A percentile compares a stretch with the other conserved stretches of the same genome.
Evolutionary conservation across 2,329 filamentous ascomycete species (phyloP).

Genomic region (Colletotrichum sansevieriae): DNA sequence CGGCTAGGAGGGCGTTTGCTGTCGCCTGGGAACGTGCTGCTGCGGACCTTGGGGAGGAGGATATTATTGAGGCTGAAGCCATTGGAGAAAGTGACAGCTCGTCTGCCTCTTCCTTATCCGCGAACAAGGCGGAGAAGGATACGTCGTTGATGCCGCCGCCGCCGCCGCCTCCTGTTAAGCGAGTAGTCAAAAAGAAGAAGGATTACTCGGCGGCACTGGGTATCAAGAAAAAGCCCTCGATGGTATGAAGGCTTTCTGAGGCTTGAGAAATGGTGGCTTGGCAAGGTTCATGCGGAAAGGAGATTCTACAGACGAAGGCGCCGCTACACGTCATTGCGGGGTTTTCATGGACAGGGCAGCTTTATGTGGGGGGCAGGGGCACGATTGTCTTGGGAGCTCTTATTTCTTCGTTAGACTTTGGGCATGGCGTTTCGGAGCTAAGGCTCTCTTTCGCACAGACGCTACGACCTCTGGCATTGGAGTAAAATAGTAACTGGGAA

Average conservation of each 20-base stretch:
- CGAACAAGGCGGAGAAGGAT: slow-evolving; percentile 47
- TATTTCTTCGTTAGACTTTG: neutral
- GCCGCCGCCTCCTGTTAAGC: slow-evolving; percentile 77
- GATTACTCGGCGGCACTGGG: slow-evolving; percentile 80
- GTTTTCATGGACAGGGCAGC: neutral
- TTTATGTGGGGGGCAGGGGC: neutral
- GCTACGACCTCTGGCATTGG: slow-evolving; percentile 5
- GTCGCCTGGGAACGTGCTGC: slow-evolving; percentile 66
- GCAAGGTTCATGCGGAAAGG: neutral
- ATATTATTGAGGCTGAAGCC: slow-evolving; percentile 53
- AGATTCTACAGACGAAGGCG: no score
- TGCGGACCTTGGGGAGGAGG: slow-evolving; percentile 65
- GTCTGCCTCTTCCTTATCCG: slow-evolving; percentile 35
- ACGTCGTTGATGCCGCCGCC: slow-evolving; percentile 56
- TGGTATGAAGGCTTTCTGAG: slow-evolving; percentile 58
- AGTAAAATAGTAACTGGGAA: neutral
- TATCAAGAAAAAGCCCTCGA: slow-evolving; percentile 84
- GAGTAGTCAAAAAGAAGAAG: slow-evolving; percentile 89
- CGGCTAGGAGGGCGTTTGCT: slow-evolving; percentile 82
- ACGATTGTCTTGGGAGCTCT: neutral
- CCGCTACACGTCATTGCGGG: slow-evolving; percentile 1
- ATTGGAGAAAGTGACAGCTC: slow-evolving; percentile 13
- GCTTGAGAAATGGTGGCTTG: neutral
- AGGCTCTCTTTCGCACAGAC: slow-evolving; percentile 2
- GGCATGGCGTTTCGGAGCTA: slow-evolving; percentile 12